Base-by-base conservation (phyloP, 805 yeast species). In the Ogataea sp. region DNA sequence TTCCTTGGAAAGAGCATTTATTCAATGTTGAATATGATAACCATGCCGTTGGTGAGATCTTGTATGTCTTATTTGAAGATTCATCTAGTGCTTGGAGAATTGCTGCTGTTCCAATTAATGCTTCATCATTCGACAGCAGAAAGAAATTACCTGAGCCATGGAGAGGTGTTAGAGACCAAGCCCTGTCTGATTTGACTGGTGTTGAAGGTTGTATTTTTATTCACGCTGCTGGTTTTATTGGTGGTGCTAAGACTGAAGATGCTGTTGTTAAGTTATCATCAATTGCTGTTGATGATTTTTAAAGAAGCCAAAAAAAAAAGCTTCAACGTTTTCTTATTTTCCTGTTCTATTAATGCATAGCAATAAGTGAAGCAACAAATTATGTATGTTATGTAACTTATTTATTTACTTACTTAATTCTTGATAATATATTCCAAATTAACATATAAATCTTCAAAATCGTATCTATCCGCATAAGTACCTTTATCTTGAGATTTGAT, bases 211-310 rank as follows among this genome's bases (percentile, higher is more conserved):
- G 96, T 57, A 77, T 89, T 17, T 93, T 93, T 56, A 78, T 93
- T 42, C 98, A 93, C 52, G 96, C 97, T 33, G 85, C 95, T 32
- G 97, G 98, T 0, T 93, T 93, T 63, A 93, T 93, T 53, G 98
- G 98, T 34, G 98, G 98, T 39, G 86, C 90, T 41, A 70, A 78
- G 54, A 73, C 94, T 20, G 66, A 70, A 46, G 96, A 87, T 38
- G 83, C 84, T 25, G 97, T 81, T 13, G 57, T 87, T 42, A 62
- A 75, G 53, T 70, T 93, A 61, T 97, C 97, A 6, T 65, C 63
- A 41, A 50, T 53, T 39, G 71, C 71, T 23, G 49, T 63, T 18
- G 46, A 43, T 18, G 36, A 37, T 26, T 41, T 10, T 32, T 28
- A 17, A 18, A 26, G 18, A 4, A 11, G 14, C 15, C 7, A 10